Evolutionary conservation across 2,329 filamentous ascomycete genomes (phyloP), one percentile per base, ranked within the genome.

Genomic region (Madurella mycetomatis): DNA sequence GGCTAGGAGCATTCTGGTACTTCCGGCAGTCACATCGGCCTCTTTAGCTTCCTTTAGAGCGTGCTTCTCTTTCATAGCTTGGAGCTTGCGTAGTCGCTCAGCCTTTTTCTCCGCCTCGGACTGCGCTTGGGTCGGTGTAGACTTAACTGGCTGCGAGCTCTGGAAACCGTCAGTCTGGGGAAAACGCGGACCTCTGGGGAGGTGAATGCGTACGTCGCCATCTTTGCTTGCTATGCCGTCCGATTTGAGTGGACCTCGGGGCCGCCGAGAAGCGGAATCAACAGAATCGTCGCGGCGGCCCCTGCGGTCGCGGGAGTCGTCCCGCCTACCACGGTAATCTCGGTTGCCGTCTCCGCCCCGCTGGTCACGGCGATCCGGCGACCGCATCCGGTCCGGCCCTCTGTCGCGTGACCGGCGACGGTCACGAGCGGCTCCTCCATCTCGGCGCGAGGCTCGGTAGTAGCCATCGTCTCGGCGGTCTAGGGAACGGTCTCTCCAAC

Each of bases 11-110:
- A 81, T 87, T 62, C 83, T 78, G 40, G 85, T 81, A 60, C 83
- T 84, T 54, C 81, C 82, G 41, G 82, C 76, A 50, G 83, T 83
- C 43, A 85, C 79, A 64, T 87, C 82, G 65, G 83, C 85, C 67
- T 88, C 83, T 67, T 89, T 89, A 59, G 81, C 81, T 63, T 86
- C 86, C 62, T 86, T 86, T 67, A 85, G 84, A 60, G 90, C 88
- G 67, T 90, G 86, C 72, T 92, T 92, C 71, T 90, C 88, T 73
- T 96, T 96, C 92, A 91, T 96, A 54, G 89, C 88, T 69, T 92
- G 89, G 30, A 95, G 73, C 67, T 90, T 92, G 30, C 89, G 89
- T 42, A 91, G 77, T 59, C 88, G 79, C 69, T 92, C 88, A 47
- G 86, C 87, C 69, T 92, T 90, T 67, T 88, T 90, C 47, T 90